Percentiles rank a stretch among this genome's conserved stretches.
These are phyloP conservation scores for Pezicula radicicola DNA, from an alignment of 2,329 filamentous ascomycete species.

Conservation along the genomic window DNA sequence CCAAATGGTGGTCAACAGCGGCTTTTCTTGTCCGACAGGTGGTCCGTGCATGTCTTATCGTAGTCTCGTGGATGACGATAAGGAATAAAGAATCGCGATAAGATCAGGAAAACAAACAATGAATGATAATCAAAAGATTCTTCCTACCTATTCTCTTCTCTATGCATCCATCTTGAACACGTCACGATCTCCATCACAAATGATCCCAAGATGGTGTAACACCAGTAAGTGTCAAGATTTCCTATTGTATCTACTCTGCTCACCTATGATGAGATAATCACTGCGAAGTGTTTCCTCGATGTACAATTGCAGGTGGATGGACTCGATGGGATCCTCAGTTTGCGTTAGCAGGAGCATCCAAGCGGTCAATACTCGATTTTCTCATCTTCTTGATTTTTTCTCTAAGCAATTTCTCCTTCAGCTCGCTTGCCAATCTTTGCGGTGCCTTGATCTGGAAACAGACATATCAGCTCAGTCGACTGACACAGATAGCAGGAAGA, in stretches of 20 bases:
- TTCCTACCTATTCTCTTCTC: no score
- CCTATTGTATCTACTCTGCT: no score
- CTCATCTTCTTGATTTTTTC: conserved; percentile 55
- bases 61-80: no score
- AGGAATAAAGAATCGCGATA: neutral
- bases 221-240: no score
- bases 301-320: neutral
- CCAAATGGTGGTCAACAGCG: no score
- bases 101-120: neutral
- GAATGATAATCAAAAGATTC: neutral
- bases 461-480: conserved; percentile 31
- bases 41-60: no score
- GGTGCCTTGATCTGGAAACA: conserved; percentile 32
- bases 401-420: conserved; percentile 48
- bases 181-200: no score
- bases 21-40: no score
- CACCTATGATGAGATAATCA: no score
- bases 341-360: conserved; percentile 45
- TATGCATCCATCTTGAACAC: no score
- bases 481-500: conserved; percentile 7
- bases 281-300: neutral
- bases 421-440: conserved; percentile 40
- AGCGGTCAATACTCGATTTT: conserved; percentile 39
- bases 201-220: no score
- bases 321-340: conserved; percentile 28